Base-by-base conservation (phyloP, 2,329 filamentous ascomycete species). In the Saccharata proteae region DNA sequence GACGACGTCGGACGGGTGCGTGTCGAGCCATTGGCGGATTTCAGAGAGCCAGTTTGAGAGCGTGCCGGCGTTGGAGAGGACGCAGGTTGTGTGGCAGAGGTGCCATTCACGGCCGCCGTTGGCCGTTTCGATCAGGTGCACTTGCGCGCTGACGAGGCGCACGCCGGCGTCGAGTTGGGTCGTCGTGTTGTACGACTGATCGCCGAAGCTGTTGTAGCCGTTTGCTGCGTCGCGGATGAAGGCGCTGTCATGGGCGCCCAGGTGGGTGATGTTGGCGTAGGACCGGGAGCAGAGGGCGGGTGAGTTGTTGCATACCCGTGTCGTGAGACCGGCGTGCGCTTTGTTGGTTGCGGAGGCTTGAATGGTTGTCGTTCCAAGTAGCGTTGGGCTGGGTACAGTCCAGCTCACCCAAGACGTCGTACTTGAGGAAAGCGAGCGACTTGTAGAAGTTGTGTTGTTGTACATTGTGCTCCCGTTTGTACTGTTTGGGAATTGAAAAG, bases 231-330 rank as follows among this genome's bases (percentile, higher is more conserved):
- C 73, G 29, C 75, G 64, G 18, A 82, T 51, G 48, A 82, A 83
- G 9, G 77, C 62, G 38, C 69, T 72, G 55, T 81, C 68, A 55
- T 83, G 78, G 14, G 75, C 77, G 16, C 77, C 78, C 48, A 84
- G 68, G 50, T 83, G 69, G 2, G 79, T 82, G 42, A 85, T 67
- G 38, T 75, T 69, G 54, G 70, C 74, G 58, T 85, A 85, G 11
- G 67, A 59, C 39, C 71, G 71, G 38, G 59, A 59, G 62, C 80
- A 85, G 13, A 85, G 68, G 21, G 63, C 55, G 0, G 78, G 77
- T 1, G 77, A 81, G 60, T 84, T 84, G 59, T 85, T 85, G 66
- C 80, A 85, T 16, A 71, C 69, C 20, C n/a, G 20, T 8, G 20
- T n/a, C 20, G 20, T 22, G 20, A 22, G n/a, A n/a, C n/a, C n/a